A percentile compares a stretch with the other conserved stretches of the same genome.
These are phyloP conservation scores for Candida arabinofermentans DNA, from an alignment of 805 yeast species.

Conservation along the genomic window DNA sequence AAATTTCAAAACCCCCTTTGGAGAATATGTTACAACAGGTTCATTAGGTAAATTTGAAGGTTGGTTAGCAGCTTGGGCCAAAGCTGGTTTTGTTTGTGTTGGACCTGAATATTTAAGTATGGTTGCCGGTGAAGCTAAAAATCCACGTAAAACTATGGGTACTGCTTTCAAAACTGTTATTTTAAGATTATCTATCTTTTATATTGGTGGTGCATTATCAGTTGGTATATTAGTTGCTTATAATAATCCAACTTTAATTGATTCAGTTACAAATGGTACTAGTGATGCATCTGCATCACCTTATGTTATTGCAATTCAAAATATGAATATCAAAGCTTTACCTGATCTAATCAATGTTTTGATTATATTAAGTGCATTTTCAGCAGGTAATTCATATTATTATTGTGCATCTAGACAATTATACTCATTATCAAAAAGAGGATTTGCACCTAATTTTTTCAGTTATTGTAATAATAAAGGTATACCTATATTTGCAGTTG, in stretches of 20 bases:
- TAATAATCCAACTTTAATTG: conserved; percentile 28
- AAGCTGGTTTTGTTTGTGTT: conserved; percentile 36
- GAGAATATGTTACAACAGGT: conserved; percentile 36
- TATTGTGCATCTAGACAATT: conserved; percentile 60
- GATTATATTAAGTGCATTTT: conserved; percentile 63
- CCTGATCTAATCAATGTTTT: conserved; percentile 75
- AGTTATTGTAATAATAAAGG: conserved; percentile 57
- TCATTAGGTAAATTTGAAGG: conserved; percentile 39
- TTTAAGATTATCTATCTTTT: conserved; percentile 38
- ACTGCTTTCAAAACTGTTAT: conserved; percentile 37
- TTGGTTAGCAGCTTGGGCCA: conserved; percentile 36
- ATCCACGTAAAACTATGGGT: conserved; percentile 37
- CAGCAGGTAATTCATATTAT: conserved; percentile 78
- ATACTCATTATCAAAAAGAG: conserved; percentile 61
- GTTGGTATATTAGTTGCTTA: conserved; percentile 35
- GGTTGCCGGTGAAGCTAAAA: conserved; percentile 39
- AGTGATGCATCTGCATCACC: conserved; percentile 77
- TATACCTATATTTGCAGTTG: conserved; percentile 61
- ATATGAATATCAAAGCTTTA: conserved; percentile 53
- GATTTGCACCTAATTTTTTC: conserved; percentile 68
- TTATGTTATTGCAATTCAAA: conserved; percentile 70
- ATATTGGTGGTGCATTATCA: conserved; percentile 37
- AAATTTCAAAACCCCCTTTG: conserved; percentile 38
- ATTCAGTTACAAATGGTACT: conserved; percentile 49
- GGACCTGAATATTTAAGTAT: conserved; percentile 41